Evolutionary conservation across 2,329 filamentous ascomycete genomes (phyloP), one percentile per base, ranked within the genome.

Genomic region (Fusarium brevicatenulatum): DNA sequence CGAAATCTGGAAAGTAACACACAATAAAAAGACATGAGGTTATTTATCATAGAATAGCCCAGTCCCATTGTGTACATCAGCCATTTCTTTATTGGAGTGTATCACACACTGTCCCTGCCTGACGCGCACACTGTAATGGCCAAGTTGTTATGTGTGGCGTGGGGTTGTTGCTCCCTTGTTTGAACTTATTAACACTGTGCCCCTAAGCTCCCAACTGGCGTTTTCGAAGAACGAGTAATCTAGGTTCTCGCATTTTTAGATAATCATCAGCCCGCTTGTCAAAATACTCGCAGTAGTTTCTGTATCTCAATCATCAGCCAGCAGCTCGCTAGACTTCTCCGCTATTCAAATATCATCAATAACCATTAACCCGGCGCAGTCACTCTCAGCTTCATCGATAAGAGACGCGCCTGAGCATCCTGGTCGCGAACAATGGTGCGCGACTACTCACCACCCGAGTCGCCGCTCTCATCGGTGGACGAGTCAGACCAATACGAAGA

Each of bases 401-500:
- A 62, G 52, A 72, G 73, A 77, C 76, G 75, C 77, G 77, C 58
- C 53, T 63, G 57, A 25, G 67, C 46, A 59, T 61, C 67, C 64
- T 42, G 39, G 39, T 74, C 78, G 78, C 78, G 62, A 76, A 71
- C 63, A 83, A 83, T 83, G 81, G 78, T 80, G 66, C 80, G 79
- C 74, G 77, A 79, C 59, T 81, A 79, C 62, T 82, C 82, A 36
- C 82, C 82, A 42, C 80, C 82, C 19, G 85, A 87, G 63, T 86
- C 85, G 39, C 85, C 86, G 30, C 81, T 86, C 8, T 87, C 86
- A 36, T 86, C 85, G 8, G 81, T 86, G 77, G 82, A 81, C 25
- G 83, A 85, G 8, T 84, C 83, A 52, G 85, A 85, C 56, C 82
- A 81, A 23, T 86, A 83, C 59, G 85, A 87, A 52, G 85, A 87